Percentiles rank a stretch among this genome's conserved stretches.
These are phyloP conservation scores for Fusarium citri DNA, from an alignment of 2,329 filamentous ascomycete species.

Conservation along the genomic window DNA sequence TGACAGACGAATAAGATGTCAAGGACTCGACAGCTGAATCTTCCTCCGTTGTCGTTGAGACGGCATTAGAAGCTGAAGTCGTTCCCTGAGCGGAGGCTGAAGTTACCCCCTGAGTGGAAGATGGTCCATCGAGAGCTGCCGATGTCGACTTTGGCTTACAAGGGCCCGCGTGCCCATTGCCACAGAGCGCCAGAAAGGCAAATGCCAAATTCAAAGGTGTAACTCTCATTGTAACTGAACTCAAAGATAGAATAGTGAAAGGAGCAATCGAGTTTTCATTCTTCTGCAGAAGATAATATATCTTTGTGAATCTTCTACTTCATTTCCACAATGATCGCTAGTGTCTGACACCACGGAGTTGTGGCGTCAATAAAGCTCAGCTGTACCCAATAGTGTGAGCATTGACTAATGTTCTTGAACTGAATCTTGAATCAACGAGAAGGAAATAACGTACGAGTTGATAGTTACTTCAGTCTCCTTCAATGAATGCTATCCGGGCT, in stretches of 20 bases:
- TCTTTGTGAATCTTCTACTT: too few species aligned
- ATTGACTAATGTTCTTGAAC: too few species aligned
- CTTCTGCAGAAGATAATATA: too few species aligned
- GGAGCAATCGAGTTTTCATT: too few species aligned
- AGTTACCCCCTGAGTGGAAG: background rate
- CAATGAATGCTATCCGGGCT: too few species aligned
- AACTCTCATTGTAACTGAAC: background rate
- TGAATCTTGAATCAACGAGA: too few species aligned
- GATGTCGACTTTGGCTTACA: background rate
- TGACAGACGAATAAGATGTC: accelerated
- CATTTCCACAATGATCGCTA: background rate
- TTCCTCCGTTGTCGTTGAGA: background rate
- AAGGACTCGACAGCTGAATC: background rate
- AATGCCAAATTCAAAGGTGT: background rate
- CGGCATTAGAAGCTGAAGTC: background rate
- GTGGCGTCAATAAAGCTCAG: background rate
- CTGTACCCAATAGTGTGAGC: too few species aligned
- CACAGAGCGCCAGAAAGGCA: background rate
- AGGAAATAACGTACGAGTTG: too few species aligned
- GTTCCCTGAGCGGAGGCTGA: background rate
- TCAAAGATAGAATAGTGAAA: too few species aligned
- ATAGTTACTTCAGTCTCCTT: too few species aligned
- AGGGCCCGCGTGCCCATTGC: background rate
- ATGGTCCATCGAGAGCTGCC: background rate
- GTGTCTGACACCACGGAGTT: accelerated